phyloP scores from a whole-genome alignment of 805 yeast genomes.

The Spathaspora passalidarum region DNA sequence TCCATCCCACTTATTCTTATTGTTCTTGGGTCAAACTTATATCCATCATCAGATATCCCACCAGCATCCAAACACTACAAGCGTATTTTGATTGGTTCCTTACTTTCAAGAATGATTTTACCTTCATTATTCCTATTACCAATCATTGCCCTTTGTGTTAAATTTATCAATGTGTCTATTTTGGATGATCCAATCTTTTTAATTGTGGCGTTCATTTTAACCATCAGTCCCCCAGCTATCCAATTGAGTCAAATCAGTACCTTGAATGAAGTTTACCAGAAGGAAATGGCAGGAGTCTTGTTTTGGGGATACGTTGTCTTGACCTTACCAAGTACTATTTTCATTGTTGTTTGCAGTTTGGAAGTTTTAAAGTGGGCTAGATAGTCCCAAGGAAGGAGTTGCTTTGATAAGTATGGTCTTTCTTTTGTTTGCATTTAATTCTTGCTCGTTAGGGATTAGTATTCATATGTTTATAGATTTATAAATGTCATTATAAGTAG shows the following conservation, averaged over 20 bases:
- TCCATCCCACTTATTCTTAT: constrained; percentile 75
- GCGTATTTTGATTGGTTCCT: constrained; percentile 65
- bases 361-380: constrained; percentile 54
- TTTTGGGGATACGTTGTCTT: constrained; percentile 80
- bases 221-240: constrained; percentile 81
- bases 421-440: neutral
- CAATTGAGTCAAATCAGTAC: constrained; percentile 81
- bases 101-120: constrained; percentile 72
- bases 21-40: constrained; percentile 75
- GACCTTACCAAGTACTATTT: constrained; percentile 73
- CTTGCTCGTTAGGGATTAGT: neutral
- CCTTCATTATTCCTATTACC: constrained; percentile 72
- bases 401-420: too few relatives aligned
- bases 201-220: constrained; percentile 70
- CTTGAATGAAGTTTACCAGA: constrained; percentile 69
- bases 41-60: constrained; percentile 66
- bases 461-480: constrained; percentile 2
- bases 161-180: constrained; percentile 61
- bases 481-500: neutral
- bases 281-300: constrained; percentile 78
- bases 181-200: constrained; percentile 79
- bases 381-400: constrained; percentile 1
- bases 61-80: constrained; percentile 61
- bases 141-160: constrained; percentile 59
- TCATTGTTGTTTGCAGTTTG: constrained; percentile 66